Percentiles rank a stretch among this genome's conserved stretches.
Conservation (phyloP, 129 eudicot genomes). For the Tagetes erecta region DNA sequence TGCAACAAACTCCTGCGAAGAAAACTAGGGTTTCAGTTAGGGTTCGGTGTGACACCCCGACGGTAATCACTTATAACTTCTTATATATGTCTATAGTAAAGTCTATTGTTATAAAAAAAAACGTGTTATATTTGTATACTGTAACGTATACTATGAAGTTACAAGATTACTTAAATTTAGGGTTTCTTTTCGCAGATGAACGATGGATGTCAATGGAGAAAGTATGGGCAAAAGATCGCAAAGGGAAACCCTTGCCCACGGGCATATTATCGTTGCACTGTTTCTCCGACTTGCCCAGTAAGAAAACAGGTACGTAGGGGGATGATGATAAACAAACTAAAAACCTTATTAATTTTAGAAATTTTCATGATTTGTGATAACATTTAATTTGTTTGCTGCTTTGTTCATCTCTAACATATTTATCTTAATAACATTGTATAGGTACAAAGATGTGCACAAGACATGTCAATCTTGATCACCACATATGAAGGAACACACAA, state of each 20-base stretch:
- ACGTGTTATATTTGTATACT: neutral
- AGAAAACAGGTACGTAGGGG: slow-evolving; percentile 65
- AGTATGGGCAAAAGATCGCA: slow-evolving; percentile 90
- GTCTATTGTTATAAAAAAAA: neutral
- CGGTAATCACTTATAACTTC: slow-evolving; percentile 47
- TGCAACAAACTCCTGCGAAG: slow-evolving; percentile 68
- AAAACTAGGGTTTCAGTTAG: slow-evolving; percentile 97
- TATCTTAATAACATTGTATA: slow-evolving; percentile 20
- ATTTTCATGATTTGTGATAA: too few species aligned
- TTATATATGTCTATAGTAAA: neutral
- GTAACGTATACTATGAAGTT: neutral
- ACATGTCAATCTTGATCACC: slow-evolving; percentile 83
- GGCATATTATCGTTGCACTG: slow-evolving; percentile 89
- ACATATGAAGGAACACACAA: slow-evolving; percentile 94
- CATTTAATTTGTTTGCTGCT: too few species aligned
- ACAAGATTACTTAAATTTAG: neutral
- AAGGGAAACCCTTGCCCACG: slow-evolving; percentile 96
- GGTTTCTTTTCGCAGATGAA: slow-evolving; percentile 52
- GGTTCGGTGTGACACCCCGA: slow-evolving; percentile 92
- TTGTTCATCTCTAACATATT: neutral
- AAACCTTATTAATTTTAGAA: too few species aligned
- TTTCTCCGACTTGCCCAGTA: slow-evolving; percentile 84
- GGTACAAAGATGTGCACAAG: slow-evolving; percentile 94
- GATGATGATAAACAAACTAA: too few species aligned
- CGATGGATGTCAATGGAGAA: slow-evolving; percentile 97